Conservation (phyloP, 176 grass and related monocot species). For the Oryza brachyantha region DNA sequence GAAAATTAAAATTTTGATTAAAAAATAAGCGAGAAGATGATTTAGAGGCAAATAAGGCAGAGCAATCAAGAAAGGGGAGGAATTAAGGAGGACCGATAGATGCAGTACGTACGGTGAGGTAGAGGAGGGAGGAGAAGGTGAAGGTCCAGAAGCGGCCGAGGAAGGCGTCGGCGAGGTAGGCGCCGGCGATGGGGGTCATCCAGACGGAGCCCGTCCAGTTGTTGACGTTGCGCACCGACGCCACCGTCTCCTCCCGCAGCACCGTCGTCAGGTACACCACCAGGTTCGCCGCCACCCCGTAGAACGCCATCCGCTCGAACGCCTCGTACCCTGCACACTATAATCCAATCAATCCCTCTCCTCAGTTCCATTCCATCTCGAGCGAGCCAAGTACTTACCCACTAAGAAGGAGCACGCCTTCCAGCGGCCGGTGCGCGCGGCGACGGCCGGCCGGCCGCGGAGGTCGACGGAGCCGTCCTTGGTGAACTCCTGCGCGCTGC, state of each 20-base stretch:
- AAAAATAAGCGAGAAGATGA: too few species aligned
- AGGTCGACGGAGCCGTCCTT: conserved; percentile 74
- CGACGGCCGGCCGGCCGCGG: conserved; percentile 47
- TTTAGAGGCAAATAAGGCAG: too few species aligned
- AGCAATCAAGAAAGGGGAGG: too few species aligned
- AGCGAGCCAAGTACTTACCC: conserved; percentile 49
- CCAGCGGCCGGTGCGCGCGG: conserved; percentile 63
- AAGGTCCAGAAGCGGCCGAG: conserved; percentile 86
- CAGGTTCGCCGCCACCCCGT: conserved; percentile 75
- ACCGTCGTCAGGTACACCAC: conserved; percentile 77
- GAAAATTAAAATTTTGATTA: too few species aligned
- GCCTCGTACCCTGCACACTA: conserved; percentile 55
- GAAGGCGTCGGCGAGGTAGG: conserved; percentile 74
- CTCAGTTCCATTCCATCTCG: too few species aligned
- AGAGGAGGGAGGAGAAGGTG: conserved; percentile 73
- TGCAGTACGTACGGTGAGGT: conserved; percentile 60
- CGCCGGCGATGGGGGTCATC: conserved; percentile 70
- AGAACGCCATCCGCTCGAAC: conserved; percentile 90
- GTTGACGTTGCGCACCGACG: conserved; percentile 70
- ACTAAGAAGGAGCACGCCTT: conserved; percentile 76
- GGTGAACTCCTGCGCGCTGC: conserved; percentile 39
- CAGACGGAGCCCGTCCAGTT: conserved; percentile 80
- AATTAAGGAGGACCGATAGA: too few species aligned
- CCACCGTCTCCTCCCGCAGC: conserved; percentile 64
- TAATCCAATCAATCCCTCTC: not conserved